Percentiles rank a stretch among this genome's conserved stretches.
These are phyloP conservation scores for Elsinoe arachidis DNA, from an alignment of 2,329 filamentous ascomycete genomes.

Conservation along the genomic window DNA sequence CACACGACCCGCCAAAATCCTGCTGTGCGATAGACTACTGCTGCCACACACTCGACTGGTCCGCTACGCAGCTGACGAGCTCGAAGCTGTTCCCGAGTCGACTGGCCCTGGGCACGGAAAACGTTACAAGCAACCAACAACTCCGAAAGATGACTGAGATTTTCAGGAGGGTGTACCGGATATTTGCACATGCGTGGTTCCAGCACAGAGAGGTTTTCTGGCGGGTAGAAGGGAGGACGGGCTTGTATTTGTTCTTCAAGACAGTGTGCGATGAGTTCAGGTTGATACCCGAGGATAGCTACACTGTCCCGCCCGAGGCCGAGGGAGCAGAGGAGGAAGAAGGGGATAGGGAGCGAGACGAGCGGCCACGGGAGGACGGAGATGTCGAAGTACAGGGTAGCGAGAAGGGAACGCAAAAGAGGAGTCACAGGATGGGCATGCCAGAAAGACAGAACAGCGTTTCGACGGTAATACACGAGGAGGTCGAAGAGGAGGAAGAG, in stretches of 20 bases:
- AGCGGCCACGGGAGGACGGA: constrained; percentile 16
- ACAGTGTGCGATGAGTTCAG: constrained; percentile 89
- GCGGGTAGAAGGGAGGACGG: constrained; percentile 83
- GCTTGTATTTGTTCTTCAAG: constrained; percentile 94
- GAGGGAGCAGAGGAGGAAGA: constrained; percentile 39
- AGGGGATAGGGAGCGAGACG: constrained; percentile 16
- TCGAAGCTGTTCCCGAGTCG: constrained; percentile 92
- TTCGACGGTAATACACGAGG: constrained; percentile 71
- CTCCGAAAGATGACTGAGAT: constrained; percentile 87
- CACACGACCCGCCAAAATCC: constrained; percentile 91
- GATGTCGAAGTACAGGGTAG: constrained; percentile 25
- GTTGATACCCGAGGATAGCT: constrained; percentile 84
- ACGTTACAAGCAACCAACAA: constrained; percentile 39
- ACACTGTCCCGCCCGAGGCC: constrained; percentile 87
- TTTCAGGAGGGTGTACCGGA: constrained; percentile 85
- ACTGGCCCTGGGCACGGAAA: constrained; percentile 48
- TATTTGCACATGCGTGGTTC: constrained; percentile 98
- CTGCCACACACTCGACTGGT: constrained; percentile 97
- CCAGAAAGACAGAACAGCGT: constrained; percentile 71
- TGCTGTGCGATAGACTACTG: constrained; percentile 99
- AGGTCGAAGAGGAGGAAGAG: constrained; percentile 57
- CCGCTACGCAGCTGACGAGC: constrained; percentile 85
- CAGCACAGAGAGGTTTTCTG: constrained; percentile 93
- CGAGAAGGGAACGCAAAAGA: constrained; percentile 42
- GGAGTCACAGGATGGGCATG: constrained; percentile 59